Evolutionary conservation across 2,329 filamentous ascomycete genomes (phyloP).

Genomic region (Septoria petroselini): DNA sequence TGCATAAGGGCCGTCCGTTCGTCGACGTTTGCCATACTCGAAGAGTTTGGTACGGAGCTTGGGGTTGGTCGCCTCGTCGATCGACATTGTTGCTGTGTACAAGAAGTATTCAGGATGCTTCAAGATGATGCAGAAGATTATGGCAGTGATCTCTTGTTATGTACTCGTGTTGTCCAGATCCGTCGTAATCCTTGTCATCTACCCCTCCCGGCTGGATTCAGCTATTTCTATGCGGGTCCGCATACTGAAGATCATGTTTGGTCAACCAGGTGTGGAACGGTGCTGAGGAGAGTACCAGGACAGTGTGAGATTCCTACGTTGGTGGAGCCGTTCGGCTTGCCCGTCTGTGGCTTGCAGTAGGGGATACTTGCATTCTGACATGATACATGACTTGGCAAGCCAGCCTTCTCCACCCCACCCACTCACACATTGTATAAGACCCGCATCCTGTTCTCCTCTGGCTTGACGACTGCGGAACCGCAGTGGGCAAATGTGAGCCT

Average conservation of each 20-base stretch:
- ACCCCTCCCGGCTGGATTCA: conserved; percentile 4
- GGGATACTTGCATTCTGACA: no score
- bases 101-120: neutral
- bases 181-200: conserved; percentile 1
- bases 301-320: no score
- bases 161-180: neutral
- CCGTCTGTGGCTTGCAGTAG: no score
- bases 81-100: conserved; percentile 2
- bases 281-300: no score
- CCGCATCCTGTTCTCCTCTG: no score
- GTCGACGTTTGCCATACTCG: conserved; percentile 24
- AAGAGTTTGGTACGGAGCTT: conserved; percentile 15
- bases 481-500: no score
- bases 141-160: neutral
- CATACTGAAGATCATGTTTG: neutral
- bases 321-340: no score
- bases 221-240: conserved; percentile 7
- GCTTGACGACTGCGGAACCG: no score
- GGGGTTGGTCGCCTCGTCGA: conserved; percentile 10
- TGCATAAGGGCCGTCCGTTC: conserved; percentile 26
- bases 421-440: no score
- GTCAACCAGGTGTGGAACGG: no score
- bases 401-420: no score
- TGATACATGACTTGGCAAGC: no score
- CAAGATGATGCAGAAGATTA: neutral